These are phyloP conservation scores for Prunus armeniaca DNA, from an alignment of 306 rosid species.

Conservation along the genomic window DNA sequence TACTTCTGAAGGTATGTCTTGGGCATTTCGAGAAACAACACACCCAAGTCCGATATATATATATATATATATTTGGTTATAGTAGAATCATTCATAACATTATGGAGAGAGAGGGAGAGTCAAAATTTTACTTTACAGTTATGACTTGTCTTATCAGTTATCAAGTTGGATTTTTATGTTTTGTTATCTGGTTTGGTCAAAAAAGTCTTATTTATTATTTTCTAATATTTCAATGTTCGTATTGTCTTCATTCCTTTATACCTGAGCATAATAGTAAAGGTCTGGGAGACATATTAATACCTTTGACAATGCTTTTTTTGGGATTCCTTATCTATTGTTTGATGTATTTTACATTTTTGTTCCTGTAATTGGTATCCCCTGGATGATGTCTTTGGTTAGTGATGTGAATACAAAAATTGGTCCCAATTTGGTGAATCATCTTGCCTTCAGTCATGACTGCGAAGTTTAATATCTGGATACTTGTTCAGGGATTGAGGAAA, in stretches of 20 bases:
- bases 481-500: conserved; percentile 75
- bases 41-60: not conserved
- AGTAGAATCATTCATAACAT: not conserved
- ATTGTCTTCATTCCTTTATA: not conserved
- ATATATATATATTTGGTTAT: not conserved
- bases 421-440: not conserved
- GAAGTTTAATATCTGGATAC: conserved; percentile 4
- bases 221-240: not conserved
- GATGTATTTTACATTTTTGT: not conserved
- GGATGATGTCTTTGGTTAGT: not conserved
- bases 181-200: not conserved
- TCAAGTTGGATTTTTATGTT: not conserved
- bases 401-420: not conserved
- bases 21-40: conserved; percentile 8
- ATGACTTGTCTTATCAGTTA: not conserved
- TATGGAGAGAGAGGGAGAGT: not conserved
- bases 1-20: conserved; percentile 72
- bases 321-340: not conserved
- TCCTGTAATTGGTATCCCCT: not conserved
- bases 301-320: not conserved
- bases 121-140: not conserved
- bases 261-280: not conserved
- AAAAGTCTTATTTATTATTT: no score
- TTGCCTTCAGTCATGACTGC: not conserved
- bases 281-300: not conserved